Conservation (phyloP, 164 flowering plant species). For the Platanus orientalis region DNA sequence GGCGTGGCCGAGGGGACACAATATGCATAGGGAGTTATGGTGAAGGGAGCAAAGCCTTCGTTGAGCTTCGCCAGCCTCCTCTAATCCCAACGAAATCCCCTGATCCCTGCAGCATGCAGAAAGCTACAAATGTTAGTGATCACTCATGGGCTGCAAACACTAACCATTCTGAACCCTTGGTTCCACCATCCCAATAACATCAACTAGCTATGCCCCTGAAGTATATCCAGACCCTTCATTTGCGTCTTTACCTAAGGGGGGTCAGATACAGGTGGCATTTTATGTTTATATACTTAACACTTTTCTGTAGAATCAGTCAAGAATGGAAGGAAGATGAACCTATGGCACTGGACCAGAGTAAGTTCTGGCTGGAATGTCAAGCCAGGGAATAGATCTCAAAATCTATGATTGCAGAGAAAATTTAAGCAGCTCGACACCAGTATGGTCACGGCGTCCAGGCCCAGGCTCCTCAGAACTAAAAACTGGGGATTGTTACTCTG, state of each 20-base stretch:
- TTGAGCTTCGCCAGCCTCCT: constrained; percentile 55
- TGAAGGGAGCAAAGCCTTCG: constrained; percentile 40
- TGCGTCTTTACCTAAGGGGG: not conserved
- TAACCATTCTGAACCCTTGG: constrained; percentile 27
- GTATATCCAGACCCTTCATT: no score
- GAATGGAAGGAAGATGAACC: no score
- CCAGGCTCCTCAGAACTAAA: no score
- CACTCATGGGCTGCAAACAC: constrained; percentile 22
- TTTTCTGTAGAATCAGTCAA: not conserved
- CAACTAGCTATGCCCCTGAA: not conserved
- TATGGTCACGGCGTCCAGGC: no score
- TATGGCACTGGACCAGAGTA: not conserved
- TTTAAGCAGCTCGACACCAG: no score
- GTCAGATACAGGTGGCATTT: not conserved
- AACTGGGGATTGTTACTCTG: no score
- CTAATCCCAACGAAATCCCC: constrained; percentile 36
- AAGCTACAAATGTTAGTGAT: constrained; percentile 9
- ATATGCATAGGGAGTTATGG: constrained; percentile 61
- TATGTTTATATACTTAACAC: not conserved
- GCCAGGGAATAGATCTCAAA: no score
- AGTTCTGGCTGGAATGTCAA: not conserved
- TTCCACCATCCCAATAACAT: not conserved
- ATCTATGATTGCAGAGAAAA: no score
- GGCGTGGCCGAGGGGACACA: constrained; percentile 96
- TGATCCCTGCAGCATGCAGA: constrained; percentile 31